These are phyloP conservation scores for Chlorella variabilis DNA, from an alignment of 163 green algal genomes.

Conservation along the genomic window DNA sequence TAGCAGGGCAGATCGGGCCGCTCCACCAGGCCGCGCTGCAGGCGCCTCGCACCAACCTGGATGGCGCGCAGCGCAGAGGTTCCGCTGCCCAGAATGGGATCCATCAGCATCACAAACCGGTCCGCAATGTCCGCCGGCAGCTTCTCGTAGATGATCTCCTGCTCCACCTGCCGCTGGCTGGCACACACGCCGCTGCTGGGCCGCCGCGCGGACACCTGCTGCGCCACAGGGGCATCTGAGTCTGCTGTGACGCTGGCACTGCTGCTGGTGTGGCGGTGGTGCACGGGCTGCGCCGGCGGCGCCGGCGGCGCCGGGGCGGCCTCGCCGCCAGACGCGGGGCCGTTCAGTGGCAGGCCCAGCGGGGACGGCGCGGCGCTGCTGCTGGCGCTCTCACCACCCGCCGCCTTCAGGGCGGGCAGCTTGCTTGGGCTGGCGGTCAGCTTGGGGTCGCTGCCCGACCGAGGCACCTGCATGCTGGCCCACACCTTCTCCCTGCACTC, in stretches of 20 bases:
- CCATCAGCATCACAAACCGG: slow-evolving; percentile 95
- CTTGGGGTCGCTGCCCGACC: neutral
- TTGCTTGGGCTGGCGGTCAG: neutral
- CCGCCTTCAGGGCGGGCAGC: neutral
- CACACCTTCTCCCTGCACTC: slow-evolving; percentile 39
- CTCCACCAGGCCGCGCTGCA: no score
- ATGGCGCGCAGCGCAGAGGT: slow-evolving; percentile 83
- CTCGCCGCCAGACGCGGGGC: neutral
- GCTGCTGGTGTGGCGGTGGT: slow-evolving; percentile 1
- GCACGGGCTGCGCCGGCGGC: neutral
- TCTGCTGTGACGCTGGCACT: no score
- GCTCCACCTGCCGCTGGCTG: slow-evolving; percentile 24
- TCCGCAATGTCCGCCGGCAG: slow-evolving; percentile 85
- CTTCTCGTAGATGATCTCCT: slow-evolving; percentile 55
- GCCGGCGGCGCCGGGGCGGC: no score
- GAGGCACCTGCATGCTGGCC: slow-evolving; percentile 12
- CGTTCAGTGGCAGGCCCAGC: neutral
- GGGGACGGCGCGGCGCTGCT: neutral
- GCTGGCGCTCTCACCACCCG: neutral
- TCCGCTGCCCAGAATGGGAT: slow-evolving; percentile 95
- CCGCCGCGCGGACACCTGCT: neutral
- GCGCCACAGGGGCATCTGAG: neutral
- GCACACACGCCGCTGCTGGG: slow-evolving; percentile 19
- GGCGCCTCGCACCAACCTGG: slow-evolving; percentile 62
- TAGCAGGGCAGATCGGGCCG: no score